Percentiles rank a stretch among this genome's conserved stretches.
Evolutionary conservation across 768 basidiomycete species (phyloP).

Genomic region (Suillus tomentosus): DNA sequence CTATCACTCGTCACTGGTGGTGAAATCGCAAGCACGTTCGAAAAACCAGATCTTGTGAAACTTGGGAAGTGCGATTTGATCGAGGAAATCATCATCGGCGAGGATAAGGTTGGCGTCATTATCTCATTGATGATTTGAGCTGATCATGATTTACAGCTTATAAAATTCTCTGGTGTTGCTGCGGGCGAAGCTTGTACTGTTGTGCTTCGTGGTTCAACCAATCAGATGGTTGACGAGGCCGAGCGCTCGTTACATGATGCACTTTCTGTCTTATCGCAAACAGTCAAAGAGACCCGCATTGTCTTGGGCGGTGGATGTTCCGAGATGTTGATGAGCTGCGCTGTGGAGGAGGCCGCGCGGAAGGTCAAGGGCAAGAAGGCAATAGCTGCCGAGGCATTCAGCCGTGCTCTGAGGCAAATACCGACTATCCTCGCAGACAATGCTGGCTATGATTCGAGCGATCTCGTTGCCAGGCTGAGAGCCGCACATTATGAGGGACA

Average conservation of each 20-base stretch:
- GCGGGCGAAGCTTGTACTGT: conserved; percentile 99
- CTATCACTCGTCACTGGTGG: conserved; percentile 95
- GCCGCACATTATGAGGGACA: conserved; percentile 94
- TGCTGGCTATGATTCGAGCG: conserved; percentile 96
- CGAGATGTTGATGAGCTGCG: conserved; percentile 97
- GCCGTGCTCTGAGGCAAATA: conserved; percentile 86
- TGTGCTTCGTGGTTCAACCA: conserved; percentile 94
- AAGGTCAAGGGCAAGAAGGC: conserved; percentile 93
- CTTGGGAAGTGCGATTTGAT: conserved; percentile 93
- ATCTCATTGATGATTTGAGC: not conserved
- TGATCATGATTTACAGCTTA: conserved; percentile 57
- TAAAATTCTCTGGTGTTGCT: conserved; percentile 99
- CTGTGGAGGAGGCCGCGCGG: conserved; percentile 86
- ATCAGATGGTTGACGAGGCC: conserved; percentile 99
- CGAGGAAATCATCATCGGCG: conserved; percentile 99
- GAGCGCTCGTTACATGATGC: conserved; percentile 98
- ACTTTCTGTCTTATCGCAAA: conserved; percentile 95
- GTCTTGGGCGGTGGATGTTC: conserved; percentile 96
- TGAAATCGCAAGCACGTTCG: conserved; percentile 96
- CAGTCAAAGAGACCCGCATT: conserved; percentile 93
- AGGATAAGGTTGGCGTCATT: conserved; percentile 80
- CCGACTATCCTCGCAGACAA: conserved; percentile 97
- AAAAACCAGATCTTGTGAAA: conserved; percentile 88
- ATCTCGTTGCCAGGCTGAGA: conserved; percentile 86
- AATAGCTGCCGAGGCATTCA: conserved; percentile 92